Base-by-base conservation (phyloP, 768 basidiomycete species). In the Phaffia australis region DNA sequence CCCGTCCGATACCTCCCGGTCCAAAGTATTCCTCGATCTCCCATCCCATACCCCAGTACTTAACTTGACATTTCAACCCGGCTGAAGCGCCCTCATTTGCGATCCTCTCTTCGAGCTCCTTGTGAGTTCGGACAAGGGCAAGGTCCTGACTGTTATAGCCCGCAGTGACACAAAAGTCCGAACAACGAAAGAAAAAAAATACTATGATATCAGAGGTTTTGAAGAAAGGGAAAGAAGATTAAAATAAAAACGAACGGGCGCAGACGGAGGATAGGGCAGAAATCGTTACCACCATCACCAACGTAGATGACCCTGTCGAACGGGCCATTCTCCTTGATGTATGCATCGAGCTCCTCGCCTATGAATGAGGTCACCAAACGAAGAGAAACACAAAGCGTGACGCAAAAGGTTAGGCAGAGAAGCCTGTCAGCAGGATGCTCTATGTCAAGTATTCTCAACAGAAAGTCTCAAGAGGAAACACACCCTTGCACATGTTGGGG, bases 401-500 rank as follows among this genome's bases (percentile, higher is more conserved):
- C 42, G 35, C 19, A 32, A n/a, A n/a, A 6, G 49, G 29, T 6
- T 4, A 15, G 32, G 2, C 18, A 60, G 46, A 3, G 52, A 56
- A 32, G 16, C n/a, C 48, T n/a, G 16, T 30, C 29, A 46, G 35
- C 64, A 9, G 56, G 25, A 56, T 23, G 2, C 48, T 7, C 9
- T 8, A 21, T n/a, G 64, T 19, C 32, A 23, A 27, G 18, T 42
- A 42, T 42, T 42, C 16, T 58, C 32, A 47, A 50, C 16, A 9
- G 48, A 52, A 11, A 58, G 29, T 21, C 11, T 47, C 8, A 27
- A 49, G 21, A 46, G 27, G 9, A 42, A 15, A 71, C 75, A 51
- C 23, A 85, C 89, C 90, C 80, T 99, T 99, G 81, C 95, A 99
- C 93, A 99, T 95, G 80, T 99, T 98, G 18, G 86, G 83, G 65